Evolutionary conservation across 2,329 filamentous ascomycete genomes (phyloP), one percentile per base, ranked within the genome.

Genomic region (Emericellopsis cladophorae): DNA sequence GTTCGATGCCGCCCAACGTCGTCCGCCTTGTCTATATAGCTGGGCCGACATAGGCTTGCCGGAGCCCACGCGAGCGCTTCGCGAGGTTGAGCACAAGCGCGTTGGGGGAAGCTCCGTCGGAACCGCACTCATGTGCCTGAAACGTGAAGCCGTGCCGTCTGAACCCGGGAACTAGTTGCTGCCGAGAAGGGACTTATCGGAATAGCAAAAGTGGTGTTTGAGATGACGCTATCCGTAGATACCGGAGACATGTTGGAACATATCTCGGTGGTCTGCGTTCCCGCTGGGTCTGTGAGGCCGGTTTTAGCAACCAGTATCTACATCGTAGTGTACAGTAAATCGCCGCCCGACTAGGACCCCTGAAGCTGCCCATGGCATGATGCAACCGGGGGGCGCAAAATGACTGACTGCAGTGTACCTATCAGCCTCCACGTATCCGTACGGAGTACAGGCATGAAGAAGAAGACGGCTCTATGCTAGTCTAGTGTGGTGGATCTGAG

Each of bases 241-340:
- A 29, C 26, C 26, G 12, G 12, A 29, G 26, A 9, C 9, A 7
- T 12, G 26, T 9, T 7, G 38, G 36, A 42, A 36, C 21, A 35
- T 32, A 22, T 29, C 26, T 29, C 26, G 26, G 26, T 29, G 26
- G 26, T 29, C 26, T 9, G 9, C 39, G 26, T 37, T 41, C 33
- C 40, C 21, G 15, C 36, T 18, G 21, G 22, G 21, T 39, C 18
- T 39, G 22, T 16, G 37, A 21, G 36, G 23, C 41, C 33, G 11
- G 31, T 31, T 40, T 38, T 43, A 43, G 41, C 26, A 40, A 43
- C 37, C 36, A n/a, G 31, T 36, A 41, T 26, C 14, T 9, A 22
- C 23, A 15, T 33, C 14, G 9, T 11, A 22, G 16, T 22, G 35
- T 11, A n/a, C 29, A 31, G 24, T n/a, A n/a, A 29, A 12, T 29